Evolutionary conservation across 768 basidiomycete genomes (phyloP), one percentile per base, ranked within the genome.

Genomic region (Lyophyllum atratum): DNA sequence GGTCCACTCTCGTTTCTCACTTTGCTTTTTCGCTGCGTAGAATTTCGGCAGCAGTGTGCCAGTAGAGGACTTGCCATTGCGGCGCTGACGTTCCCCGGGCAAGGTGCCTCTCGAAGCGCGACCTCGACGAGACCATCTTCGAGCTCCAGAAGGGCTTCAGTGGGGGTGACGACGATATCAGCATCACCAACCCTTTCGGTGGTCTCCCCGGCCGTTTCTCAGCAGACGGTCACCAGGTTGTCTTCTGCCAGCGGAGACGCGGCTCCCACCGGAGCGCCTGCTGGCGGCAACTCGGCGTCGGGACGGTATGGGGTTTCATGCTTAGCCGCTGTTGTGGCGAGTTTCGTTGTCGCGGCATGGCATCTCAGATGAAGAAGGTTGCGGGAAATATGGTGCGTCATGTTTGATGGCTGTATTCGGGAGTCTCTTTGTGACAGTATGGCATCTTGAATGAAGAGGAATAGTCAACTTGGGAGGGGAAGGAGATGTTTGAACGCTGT

Each of bases 31-130:
- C 5, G n/a, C 48, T 7, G 1, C 54, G n/a, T n/a, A 71, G 70
- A 37, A 5, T 40, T 72, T 15, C 54, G 59, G 12, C 52, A 60
- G 21, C 59, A 65, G 26, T 74, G 72, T 47, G 53, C 55, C 7
- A n/a, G 53, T 5, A 54, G 55, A 43, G 67, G 66, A 4, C 29
- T 66, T 52, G 21, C 56, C 22, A 46, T 74, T 21, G 67, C 70
- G 3, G 64, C 54, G 33, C 62, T 70, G 40, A 68, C 69, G 3
- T 62, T 71, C 33, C 71, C 70, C 39, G 72, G 59, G 3, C 58
- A 59, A 31, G 44, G 44, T 29, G 8, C 31, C 15, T 42, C 40
- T 17, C 24, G 57, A 8, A 31, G 26, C 43, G 42, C 2, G 5
- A 19, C 31, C 6, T 11, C 55, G 24, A 42, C 48, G 19, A 44